Base-by-base conservation (phyloP, 2,329 filamentous ascomycete species). In the Chrysosporium queenslandicum region DNA sequence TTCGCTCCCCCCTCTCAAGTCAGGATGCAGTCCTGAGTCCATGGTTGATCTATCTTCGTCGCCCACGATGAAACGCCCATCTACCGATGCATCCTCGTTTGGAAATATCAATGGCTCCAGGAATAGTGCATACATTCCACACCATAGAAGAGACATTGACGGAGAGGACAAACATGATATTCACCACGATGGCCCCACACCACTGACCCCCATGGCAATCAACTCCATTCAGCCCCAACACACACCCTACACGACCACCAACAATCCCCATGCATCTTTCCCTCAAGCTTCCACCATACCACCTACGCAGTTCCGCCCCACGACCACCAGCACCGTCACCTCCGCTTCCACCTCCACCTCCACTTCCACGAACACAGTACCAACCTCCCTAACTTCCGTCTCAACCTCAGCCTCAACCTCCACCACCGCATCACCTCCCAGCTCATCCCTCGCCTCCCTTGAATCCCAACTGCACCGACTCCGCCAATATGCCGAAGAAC, bases 401-500 rank as follows among this genome's bases (percentile, higher is more conserved):
- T 36, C 46, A 37, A 25, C 45, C 4, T 53, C 34, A 6, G 3
- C 32, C 5, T 53, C 34, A 6, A 34, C 32, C 32, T 34, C 54
- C 3, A 1, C 21, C 21, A 37, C 47, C 18, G 14, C 27, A 18
- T 53, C 53, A 1, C 42, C 56, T 23, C 30, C 34, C 39, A 18
- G 52, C 45, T 16, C 49, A 27, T 16, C 42, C 20, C 34, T 59
- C 48, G 4, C 40, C 52, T n/a, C 52, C 47, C 55, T 64, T 23
- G 59, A 62, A 48, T 53, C 52, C 23, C 59, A 58, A 48, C 46
- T 61, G 9, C 47, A 53, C 21, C 49, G 55, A 21, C 58, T 63
- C 37, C 55, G 58, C 9, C 54, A 56, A 23, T 63, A 63, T 46
- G 58, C 59, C 14, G 46, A 58, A 14, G 61, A 60, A 9, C 54